These are phyloP conservation scores for Entrophospora sp. DNA, from an alignment of 192 early-diverging fungal genomes.

Conservation along the genomic window DNA sequence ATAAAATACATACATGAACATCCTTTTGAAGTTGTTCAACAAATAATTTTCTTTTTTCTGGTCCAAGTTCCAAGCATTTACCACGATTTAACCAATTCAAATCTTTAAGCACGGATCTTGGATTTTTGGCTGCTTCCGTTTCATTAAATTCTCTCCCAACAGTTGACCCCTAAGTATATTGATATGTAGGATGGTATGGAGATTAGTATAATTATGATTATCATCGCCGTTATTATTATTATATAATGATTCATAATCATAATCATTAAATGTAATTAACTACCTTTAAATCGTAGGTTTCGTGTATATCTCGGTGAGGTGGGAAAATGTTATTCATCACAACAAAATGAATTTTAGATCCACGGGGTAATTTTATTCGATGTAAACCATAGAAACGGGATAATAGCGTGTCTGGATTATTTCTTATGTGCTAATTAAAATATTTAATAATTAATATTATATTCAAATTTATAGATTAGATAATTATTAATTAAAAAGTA, in stretches of 20 bases:
- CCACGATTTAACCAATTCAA: slow-evolving; percentile 82
- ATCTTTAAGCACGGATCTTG: slow-evolving; percentile 92
- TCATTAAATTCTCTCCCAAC: slow-evolving; percentile 69
- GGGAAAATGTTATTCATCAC: slow-evolving; percentile 99
- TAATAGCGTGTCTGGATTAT: slow-evolving; percentile 86
- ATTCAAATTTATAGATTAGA: background rate
- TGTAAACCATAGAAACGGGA: slow-evolving; percentile 94
- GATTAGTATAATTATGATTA: too few species aligned
- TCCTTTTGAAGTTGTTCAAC: slow-evolving; percentile 82
- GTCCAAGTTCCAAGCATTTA: slow-evolving; percentile 73
- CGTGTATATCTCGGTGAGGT: slow-evolving; percentile 92
- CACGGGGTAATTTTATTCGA: slow-evolving; percentile 88
- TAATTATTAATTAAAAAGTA: too few species aligned
- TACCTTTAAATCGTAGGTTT: slow-evolving; percentile 90
- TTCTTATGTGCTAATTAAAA: slow-evolving; percentile 59
- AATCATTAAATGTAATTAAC: too few species aligned
- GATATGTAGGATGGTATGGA: too few species aligned
- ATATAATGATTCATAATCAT: too few species aligned
- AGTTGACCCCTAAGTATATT: slow-evolving; percentile 77
- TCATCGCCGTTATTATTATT: too few species aligned
- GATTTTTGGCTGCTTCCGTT: slow-evolving; percentile 68
- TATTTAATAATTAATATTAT: background rate
- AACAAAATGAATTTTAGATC: slow-evolving; percentile 95
- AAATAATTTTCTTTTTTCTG: slow-evolving; percentile 68
- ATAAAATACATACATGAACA: slow-evolving; percentile 52